Evolutionary conservation across 805 yeast genomes (phyloP), one percentile per base, ranked within the genome.

Genomic region (Middelhovenomyces tepae): DNA sequence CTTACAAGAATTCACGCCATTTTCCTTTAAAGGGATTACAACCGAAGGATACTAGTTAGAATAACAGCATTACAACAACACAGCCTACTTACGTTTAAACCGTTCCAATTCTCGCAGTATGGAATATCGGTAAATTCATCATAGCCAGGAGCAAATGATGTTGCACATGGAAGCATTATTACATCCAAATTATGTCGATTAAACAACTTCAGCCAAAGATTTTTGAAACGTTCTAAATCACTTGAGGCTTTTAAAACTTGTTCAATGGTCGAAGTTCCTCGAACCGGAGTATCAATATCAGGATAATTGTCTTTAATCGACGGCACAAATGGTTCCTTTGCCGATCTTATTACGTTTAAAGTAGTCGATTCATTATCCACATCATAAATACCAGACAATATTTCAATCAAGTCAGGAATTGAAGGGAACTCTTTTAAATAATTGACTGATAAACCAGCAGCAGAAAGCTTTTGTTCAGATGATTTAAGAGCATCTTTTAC

Each of bases 41-140:
- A n/a, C n/a, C n/a, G n/a, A n/a, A n/a, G n/a, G n/a, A n/a, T n/a
- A n/a, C n/a, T n/a, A n/a, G n/a, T n/a, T n/a, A n/a, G n/a, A n/a
- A n/a, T n/a, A n/a, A n/a, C n/a, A n/a, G n/a, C n/a, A n/a, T n/a
- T n/a, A n/a, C n/a, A n/a, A n/a, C n/a, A n/a, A n/a, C n/a, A n/a
- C n/a, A n/a, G n/a, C n/a, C n/a, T n/a, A n/a, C n/a, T n/a, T n/a
- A n/a, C n/a, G n/a, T n/a, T n/a, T n/a, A 36, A 27, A 16, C 34
- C 18, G 23, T 39, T 39, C 43, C 43, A 39, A 20, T 26, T 26
- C 8, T 26, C 17, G 5, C 20, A 16, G 19, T 26, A 26, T 14
- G 29, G 29, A 16, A 26, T 10, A 9, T 26, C 29, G 10, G 11
- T 5, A n/a, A 15, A 26, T 7, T 18, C 8, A 26, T 26, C 29